These are phyloP conservation scores for Aspergillus floridensis DNA, from an alignment of 2,329 filamentous ascomycete species.

Conservation along the genomic window DNA sequence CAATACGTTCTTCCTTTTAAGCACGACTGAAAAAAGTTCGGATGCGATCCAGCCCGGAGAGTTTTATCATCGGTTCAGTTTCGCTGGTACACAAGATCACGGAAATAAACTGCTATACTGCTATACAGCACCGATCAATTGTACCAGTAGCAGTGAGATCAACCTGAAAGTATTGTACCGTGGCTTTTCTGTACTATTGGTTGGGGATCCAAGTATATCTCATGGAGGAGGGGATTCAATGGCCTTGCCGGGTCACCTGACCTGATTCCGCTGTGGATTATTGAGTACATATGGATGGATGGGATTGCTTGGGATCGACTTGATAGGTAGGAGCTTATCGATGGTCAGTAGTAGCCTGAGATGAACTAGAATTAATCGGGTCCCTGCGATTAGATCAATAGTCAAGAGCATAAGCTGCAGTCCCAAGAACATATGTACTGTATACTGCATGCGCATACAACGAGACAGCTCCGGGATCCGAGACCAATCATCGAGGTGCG, in stretches of 20 bases:
- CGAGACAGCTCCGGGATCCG: background rate
- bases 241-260: conserved; percentile 1
- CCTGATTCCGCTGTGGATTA: background rate
- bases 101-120: too few species aligned
- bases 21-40: background rate
- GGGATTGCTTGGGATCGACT: background rate
- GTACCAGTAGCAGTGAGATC: background rate
- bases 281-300: background rate
- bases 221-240: background rate
- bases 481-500: conserved; percentile 1
- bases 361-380: too few species aligned
- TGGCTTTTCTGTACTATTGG: background rate
- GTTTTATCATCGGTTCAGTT: background rate
- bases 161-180: background rate
- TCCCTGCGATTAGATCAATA: too few species aligned
- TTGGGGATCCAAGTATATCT: background rate
- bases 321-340: too few species aligned
- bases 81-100: background rate
- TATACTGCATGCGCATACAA: too few species aligned
- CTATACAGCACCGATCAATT: background rate
- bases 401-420: too few species aligned
- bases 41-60: background rate
- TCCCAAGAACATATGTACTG: too few species aligned
- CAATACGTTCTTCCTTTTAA: background rate
- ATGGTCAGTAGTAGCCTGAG: too few species aligned